Conservation (phyloP, 75 land plant species). For the Pinus albicaulis region DNA sequence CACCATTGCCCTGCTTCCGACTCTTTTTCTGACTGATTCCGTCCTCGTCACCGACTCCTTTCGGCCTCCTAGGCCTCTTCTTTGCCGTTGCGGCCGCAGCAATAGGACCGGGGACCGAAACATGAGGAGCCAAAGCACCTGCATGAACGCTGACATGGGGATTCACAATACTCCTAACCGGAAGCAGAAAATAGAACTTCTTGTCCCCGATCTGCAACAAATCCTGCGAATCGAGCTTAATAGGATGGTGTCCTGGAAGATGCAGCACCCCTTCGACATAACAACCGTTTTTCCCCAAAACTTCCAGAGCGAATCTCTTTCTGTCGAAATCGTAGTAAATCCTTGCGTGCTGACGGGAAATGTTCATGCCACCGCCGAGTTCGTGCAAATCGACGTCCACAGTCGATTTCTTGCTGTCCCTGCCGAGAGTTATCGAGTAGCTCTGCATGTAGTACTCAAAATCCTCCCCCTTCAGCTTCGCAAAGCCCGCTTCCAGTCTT, state of each 20-base stretch:
- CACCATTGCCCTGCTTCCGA: not conserved
- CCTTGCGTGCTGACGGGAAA: slow-evolving; percentile 96
- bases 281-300: slow-evolving; percentile 95
- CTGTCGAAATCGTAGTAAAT: slow-evolving; percentile 95
- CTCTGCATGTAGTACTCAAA: slow-evolving; percentile 99
- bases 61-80: slow-evolving; percentile 24
- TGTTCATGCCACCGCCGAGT: slow-evolving; percentile 98
- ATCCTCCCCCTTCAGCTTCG: slow-evolving; percentile 98
- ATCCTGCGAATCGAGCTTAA: slow-evolving; percentile 96
- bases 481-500: slow-evolving; percentile 78
- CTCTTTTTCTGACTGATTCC: slow-evolving; percentile 14
- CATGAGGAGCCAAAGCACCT: slow-evolving; percentile 8
- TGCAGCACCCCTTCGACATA: slow-evolving; percentile 85
- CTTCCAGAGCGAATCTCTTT: slow-evolving; percentile 88
- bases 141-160: slow-evolving; percentile 13
- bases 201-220: slow-evolving; percentile 96
- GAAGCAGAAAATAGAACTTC: slow-evolving; percentile 92
- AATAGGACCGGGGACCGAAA: not conserved
- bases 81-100: slow-evolving; percentile 9
- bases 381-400: slow-evolving; percentile 94
- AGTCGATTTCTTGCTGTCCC: slow-evolving; percentile 86
- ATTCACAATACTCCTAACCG: slow-evolving; percentile 55
- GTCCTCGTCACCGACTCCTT: slow-evolving; percentile 12
- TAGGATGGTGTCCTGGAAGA: slow-evolving; percentile 71
- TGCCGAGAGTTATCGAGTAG: slow-evolving; percentile 92